A percentile compares a stretch with the other conserved stretches of the same genome.
phyloP scores from a whole-genome alignment of 768 basidiomycete species.

The Mycena albidolilacea region DNA sequence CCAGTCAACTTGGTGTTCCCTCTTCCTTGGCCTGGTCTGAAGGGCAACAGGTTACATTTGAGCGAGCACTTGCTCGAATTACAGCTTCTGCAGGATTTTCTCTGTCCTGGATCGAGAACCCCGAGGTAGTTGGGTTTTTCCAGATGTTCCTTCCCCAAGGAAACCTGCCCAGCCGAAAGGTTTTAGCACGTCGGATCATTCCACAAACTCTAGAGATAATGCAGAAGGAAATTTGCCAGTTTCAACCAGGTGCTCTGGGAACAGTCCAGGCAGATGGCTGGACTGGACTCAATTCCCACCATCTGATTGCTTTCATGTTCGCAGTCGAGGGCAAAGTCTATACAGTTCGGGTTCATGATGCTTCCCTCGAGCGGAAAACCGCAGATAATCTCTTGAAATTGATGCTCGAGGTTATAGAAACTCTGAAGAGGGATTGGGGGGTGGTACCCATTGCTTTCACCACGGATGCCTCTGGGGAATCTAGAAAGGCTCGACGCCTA shows the following conservation, averaged over 20 bases:
- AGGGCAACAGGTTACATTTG: conserved; percentile 43
- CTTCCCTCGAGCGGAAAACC: too few species aligned
- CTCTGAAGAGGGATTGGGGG: conserved; percentile 23
- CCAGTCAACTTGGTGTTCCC: neutral
- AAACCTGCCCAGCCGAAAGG: conserved; percentile 23
- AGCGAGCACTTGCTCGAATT: conserved; percentile 40
- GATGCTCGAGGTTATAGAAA: too few species aligned
- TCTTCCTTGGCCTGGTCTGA: neutral
- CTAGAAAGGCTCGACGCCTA: conserved; percentile 35
- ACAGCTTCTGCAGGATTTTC: conserved; percentile 53
- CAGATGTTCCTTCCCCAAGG: conserved; percentile 50
- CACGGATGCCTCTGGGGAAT: conserved; percentile 49
- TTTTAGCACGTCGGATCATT: too few species aligned
- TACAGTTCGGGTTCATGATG: too few species aligned
- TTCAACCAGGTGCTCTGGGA: too few species aligned
- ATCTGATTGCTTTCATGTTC: too few species aligned
- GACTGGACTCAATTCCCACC: too few species aligned
- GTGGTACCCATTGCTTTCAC: conserved; percentile 44
- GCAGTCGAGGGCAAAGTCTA: too few species aligned
- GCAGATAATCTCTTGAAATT: too few species aligned
- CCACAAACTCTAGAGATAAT: too few species aligned
- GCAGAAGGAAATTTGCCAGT: too few species aligned
- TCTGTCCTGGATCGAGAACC: conserved; percentile 56
- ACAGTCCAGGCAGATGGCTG: too few species aligned
- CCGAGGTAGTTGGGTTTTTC: conserved; percentile 49